Evolutionary conservation across 176 grass and related monocot genomes (phyloP), one percentile per base, ranked within the genome.

Genomic region (Leersia perrieri): DNA sequence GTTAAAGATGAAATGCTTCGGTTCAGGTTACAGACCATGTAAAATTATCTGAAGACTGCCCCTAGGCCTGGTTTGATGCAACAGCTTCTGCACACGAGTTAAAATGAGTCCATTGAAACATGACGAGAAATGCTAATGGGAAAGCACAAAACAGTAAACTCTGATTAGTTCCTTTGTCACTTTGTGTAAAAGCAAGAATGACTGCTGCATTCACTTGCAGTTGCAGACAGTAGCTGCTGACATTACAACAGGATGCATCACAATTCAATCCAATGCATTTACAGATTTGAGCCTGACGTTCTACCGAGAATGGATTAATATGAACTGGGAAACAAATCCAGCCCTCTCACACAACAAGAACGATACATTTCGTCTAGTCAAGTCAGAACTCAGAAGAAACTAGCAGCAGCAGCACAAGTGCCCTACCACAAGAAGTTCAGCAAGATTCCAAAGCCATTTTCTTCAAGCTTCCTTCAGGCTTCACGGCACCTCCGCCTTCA

Each of bases 391-490:
- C n/a, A n/a, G n/a, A n/a, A n/a, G n/a, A n/a, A 9, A 36, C 47
- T 35, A 75, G 53, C 70, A 80, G 40, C 70, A 80, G 40, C 49
- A 8, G 15, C 61, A 68, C n/a, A 44, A 67, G 7, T 15, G 53
- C 20, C 29, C 33, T 8, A 25, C 36, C 4, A 47, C 16, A 16
- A 26, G 3, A 18, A 5, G 12, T 67, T 61, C 49, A 51, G 49
- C 23, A 38, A 62, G 11, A 88, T 68, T 32, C n/a, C 66, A 72
- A 12, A 66, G 70, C 10, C 58, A 23, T 42, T 5, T 5, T 58
- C 4, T 78, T 64, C n/a, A 29, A 57, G 7, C 44, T 66, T 60
- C 33, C 31, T 57, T 33, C 6, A 7, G 45, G 61, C 23, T 61
- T 35, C 12, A 18, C 5, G 60, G 44, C 12, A 66, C 15, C 25